Evolutionary conservation across 495 filamentous ascomycete species (phyloP), one percentile per base, ranked within the genome.

Genomic region (Penicillium bialowiezense): DNA sequence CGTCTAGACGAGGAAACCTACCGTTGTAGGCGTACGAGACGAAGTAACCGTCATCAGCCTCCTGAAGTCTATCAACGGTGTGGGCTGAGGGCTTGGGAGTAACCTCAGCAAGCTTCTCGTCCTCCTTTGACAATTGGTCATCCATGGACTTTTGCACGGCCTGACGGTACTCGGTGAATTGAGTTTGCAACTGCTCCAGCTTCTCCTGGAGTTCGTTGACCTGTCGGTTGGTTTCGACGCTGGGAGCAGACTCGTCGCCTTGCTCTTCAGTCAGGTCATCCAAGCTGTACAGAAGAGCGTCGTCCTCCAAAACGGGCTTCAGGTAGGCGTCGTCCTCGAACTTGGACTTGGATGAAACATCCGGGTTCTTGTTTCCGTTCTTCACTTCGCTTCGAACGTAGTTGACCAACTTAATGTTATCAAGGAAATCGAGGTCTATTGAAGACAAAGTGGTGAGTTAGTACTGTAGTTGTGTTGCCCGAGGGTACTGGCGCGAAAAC

Each of bases 261-360:
- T 67, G 54, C 3, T 68, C 68, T 35, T 75, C 69, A 14, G 77
- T 71, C 35, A 93, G 67, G 33, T 96, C 92, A 51, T 93, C 91
- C 41, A 97, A 71, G 40, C 79, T 86, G 51, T 92, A 87, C 26
- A 97, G 74, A 32, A 96, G 72, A 12, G 91, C 86, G 52, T 97
- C 91, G 58, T 96, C 90, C 55, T 95, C 88, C n/a, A 97, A 67
- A 8, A 88, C 84, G 1, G 91, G 92, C 67, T 87, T 85, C 42
- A 96, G 66, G 57, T 84, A 93, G 43, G 74, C 67, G 46, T 97
- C 91, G 46, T 89, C 83, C 23, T 84, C 73, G 54, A 95, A 85
- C 26, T 79, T 70, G 12, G 68, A 66, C 49, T 69, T 74, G 8
- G 78, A 76, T 37, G 84, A 81, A 24, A 84, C 66, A 44, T 80